Conservation (phyloP, 1,284 basidiomycete genomes). For the Cutaneotrichosporon sp. region DNA sequence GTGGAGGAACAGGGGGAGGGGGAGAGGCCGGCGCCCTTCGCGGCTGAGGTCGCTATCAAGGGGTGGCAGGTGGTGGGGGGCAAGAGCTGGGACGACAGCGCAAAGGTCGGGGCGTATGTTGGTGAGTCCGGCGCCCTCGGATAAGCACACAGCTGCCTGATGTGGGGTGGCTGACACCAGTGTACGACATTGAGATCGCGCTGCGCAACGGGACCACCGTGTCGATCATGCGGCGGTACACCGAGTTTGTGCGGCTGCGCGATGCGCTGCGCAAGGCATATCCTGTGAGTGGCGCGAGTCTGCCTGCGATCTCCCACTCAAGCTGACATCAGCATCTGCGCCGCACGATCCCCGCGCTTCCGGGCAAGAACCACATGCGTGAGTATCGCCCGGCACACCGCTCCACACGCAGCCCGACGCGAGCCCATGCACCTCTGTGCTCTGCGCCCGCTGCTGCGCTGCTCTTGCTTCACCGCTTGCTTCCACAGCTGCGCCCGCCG, state of each 20-base stretch:
- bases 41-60: conserved; percentile 37
- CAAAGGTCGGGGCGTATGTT: conserved; percentile 48
- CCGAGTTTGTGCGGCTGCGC: conserved; percentile 44
- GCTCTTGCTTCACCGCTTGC: no score
- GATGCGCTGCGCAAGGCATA: conserved; percentile 29
- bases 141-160: no score
- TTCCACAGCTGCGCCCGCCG: no score
- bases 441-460: no score
- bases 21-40: conserved; percentile 26
- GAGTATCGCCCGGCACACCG: conserved; percentile 8
- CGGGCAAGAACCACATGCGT: conserved; percentile 51
- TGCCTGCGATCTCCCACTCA: background rate
- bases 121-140: conserved; percentile 44
- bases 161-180: conserved; percentile 30
- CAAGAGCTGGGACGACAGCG: conserved; percentile 36
- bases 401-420: background rate
- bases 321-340: conserved; percentile 31
- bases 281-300: conserved; percentile 30
- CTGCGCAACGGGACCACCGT: conserved; percentile 37
- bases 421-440: background rate
- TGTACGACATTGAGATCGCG: conserved; percentile 47
- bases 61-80: conserved; percentile 50
- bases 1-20: background rate
- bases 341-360: conserved; percentile 40
- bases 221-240: conserved; percentile 43